Base-by-base conservation (phyloP, 805 yeast genomes). In the Saccharomycopsis sp. region DNA sequence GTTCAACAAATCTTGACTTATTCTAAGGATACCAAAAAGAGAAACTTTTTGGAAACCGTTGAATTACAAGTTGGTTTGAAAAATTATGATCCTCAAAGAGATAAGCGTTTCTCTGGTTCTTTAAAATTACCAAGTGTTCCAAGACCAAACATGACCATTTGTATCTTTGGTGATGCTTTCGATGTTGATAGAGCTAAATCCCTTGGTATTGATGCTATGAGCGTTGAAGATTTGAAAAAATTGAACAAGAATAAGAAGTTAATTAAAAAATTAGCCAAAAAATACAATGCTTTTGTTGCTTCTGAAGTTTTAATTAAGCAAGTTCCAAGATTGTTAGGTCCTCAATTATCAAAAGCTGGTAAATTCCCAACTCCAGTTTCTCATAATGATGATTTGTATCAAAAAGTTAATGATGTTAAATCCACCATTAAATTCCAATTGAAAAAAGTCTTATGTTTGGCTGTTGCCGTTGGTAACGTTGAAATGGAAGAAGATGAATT, bases 361-460 rank as follows among this genome's bases (percentile, higher is more conserved):
- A 92, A 92, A 89, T 92, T 92, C 96, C 99, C 99, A 72, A 89
- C 97, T 69, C 99, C 99, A 74, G 98, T 92, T 61, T 92, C 99
- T 54, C 98, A 92, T 84, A 77, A 84, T 70, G 99, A 92, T 68
- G 98, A 92, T 70, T 79, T 92, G 67, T 84, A 85, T 80, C 64
- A 77, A 57, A 92, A 89, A 85, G 92, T 92, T 62, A 79, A 74
- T 61, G 99, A 92, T 66, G 97, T 92, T 62, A 88, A 82, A 76
- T 88, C 98, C 55, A 92, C 99, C 80, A 87, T 92, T 79, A 92
- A 89, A 85, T 92, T 92, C 94, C 99, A 92, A 78, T 82, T 92
- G 76, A 92, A 92, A 88, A 92, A 92, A 83, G 99, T 92, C 62
- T 77, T 92, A 67, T 92, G 99, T 79, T 74, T 92, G 69, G 98